Evolutionary conservation across 208 protist species (phyloP).

Genomic region (Leishmania aethiopica): DNA sequence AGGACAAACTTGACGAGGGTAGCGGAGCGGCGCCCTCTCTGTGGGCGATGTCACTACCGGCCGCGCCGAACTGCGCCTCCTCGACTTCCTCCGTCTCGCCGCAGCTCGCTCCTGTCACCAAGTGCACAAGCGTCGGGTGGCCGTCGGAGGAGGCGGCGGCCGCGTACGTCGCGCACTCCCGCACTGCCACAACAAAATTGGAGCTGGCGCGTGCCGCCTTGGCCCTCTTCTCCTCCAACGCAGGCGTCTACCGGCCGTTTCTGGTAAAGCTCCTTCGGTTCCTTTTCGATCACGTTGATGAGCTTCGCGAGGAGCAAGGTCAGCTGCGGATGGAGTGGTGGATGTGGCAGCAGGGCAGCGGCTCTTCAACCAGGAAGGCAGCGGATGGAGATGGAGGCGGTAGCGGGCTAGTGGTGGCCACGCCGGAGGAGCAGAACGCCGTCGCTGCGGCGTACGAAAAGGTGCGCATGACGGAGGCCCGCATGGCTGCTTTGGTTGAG

Average conservation of each 20-base stretch:
- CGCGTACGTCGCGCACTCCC: not conserved
- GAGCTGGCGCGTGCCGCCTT: constrained; percentile 78
- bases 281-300: constrained; percentile 76
- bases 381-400: not conserved
- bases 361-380: not conserved
- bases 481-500: constrained; percentile 76
- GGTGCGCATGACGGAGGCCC: constrained; percentile 66
- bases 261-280: constrained; percentile 73
- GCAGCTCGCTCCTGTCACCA: not conserved
- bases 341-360: constrained; percentile 3
- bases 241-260: constrained; percentile 65
- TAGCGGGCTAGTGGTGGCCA: not conserved
- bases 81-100: not conserved
- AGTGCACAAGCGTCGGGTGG: not conserved
- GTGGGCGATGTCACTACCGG: not conserved
- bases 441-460: constrained; percentile 63
- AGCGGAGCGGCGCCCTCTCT: not conserved
- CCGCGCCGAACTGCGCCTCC: not conserved
- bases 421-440: constrained; percentile 43
- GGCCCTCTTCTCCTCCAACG: constrained; percentile 80
- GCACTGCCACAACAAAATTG: constrained; percentile 42
- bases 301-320: constrained; percentile 47
- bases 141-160: not conserved
- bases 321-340: constrained; percentile 15
- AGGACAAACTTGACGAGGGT: constrained; percentile 2